Conservation (phyloP, 495 filamentous ascomycete species). For the Xylaria scruposa region DNA sequence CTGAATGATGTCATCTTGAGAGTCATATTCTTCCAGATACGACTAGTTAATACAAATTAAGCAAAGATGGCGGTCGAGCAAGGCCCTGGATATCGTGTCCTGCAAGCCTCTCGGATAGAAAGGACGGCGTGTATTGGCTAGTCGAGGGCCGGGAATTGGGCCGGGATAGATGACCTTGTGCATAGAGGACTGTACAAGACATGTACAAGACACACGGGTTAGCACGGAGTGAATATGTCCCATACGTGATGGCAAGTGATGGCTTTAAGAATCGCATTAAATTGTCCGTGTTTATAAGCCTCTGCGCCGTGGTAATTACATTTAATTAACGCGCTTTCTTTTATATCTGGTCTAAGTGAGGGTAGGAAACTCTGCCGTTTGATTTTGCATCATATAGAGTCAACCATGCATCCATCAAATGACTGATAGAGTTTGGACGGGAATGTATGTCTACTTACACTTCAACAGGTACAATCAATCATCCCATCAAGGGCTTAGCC, state of each 20-base stretch:
- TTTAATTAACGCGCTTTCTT: not conserved
- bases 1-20: no score
- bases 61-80: not conserved
- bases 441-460: not conserved
- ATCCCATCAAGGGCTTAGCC: slow-evolving; percentile 62
- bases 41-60: no score
- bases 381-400: not conserved
- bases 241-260: not conserved
- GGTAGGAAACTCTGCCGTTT: not conserved
- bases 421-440: not conserved
- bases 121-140: not conserved
- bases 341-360: not conserved
- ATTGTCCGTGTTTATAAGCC: not conserved
- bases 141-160: not conserved
- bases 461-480: not conserved
- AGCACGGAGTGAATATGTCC: not conserved
- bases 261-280: not conserved
- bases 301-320: not conserved
- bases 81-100: not conserved
- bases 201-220: not conserved
- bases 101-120: not conserved
- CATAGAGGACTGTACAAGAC: not conserved
- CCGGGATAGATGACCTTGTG: not conserved
- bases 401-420: not conserved
- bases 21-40: not conserved